Conservation (phyloP, 164 flowering plant genomes). For the Piper betle region DNA sequence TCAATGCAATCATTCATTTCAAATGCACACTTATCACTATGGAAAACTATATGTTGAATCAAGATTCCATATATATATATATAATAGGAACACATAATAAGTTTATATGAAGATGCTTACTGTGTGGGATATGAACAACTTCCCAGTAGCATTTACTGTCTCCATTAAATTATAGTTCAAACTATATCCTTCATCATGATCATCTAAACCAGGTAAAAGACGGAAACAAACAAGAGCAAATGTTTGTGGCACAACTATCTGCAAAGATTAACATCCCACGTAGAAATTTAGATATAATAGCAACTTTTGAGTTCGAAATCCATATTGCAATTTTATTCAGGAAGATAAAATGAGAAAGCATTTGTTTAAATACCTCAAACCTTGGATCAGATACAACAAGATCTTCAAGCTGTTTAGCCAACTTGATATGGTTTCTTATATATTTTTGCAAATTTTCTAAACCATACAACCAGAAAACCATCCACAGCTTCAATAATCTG, state of each 20-base stretch:
- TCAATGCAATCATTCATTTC: too few relatives aligned
- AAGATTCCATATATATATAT: neutral
- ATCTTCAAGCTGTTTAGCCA: constrained; percentile 58
- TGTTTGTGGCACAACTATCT: constrained; percentile 60
- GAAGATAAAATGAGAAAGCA: too few relatives aligned
- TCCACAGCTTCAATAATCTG: constrained; percentile 88
- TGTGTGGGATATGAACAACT: constrained; percentile 65
- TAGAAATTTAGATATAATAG: too few relatives aligned
- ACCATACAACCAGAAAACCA: constrained; percentile 84
- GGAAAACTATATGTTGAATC: neutral
- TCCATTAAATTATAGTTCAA: constrained; percentile 52
- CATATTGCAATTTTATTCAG: too few relatives aligned
- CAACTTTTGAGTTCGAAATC: neutral
- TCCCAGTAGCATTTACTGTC: constrained; percentile 64
- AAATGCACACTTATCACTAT: too few relatives aligned
- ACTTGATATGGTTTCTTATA: constrained; percentile 78
- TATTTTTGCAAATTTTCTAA: constrained; percentile 57
- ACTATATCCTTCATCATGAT: constrained; percentile 27
- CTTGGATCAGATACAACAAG: constrained; percentile 55
- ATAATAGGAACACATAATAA: too few relatives aligned
- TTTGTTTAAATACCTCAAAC: constrained; percentile 60
- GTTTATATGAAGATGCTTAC: too few relatives aligned
- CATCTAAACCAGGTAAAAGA: constrained; percentile 25
- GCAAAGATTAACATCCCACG: constrained; percentile 10
- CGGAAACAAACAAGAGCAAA: constrained; percentile 83